A percentile compares a stretch with the other conserved stretches of the same genome.
Evolutionary conservation across 768 basidiomycete genomes (phyloP).

Genomic region (Suillus americanus): DNA sequence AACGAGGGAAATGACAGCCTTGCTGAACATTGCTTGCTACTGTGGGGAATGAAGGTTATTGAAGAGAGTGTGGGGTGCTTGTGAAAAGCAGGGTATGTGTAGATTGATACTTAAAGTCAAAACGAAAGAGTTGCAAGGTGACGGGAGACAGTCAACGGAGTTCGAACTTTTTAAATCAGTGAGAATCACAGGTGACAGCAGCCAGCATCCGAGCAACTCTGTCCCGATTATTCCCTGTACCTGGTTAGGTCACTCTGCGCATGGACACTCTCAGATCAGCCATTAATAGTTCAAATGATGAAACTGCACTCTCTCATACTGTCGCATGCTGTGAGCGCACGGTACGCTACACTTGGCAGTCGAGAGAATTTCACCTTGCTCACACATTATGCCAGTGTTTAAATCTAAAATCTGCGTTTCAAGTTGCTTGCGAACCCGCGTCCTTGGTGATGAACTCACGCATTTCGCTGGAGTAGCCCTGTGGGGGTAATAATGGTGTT

Average conservation of each 20-base stretch:
- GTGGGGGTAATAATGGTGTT: background rate
- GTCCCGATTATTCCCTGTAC: background rate
- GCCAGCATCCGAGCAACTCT: background rate
- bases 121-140: conserved; percentile 3
- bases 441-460: background rate
- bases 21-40: conserved; percentile 50
- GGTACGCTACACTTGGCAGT: no score
- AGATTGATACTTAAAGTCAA: background rate
- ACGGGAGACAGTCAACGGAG: conserved; percentile 27
- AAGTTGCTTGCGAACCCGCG: no score
- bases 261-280: background rate
- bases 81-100: conserved; percentile 9
- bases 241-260: background rate
- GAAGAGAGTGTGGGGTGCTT: conserved; percentile 26
- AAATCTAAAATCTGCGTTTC: no score
- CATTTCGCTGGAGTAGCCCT: background rate
- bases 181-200: background rate
- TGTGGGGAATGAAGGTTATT: conserved; percentile 14
- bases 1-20: conserved; percentile 47
- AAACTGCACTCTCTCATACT: background rate
- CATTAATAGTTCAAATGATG: background rate
- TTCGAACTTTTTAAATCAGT: conserved; percentile 24
- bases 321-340: background rate
- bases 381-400: no score
- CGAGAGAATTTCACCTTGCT: background rate